These are phyloP conservation scores for Lepidopterella palustris DNA, from an alignment of 495 filamentous ascomycete species.

Conservation along the genomic window DNA sequence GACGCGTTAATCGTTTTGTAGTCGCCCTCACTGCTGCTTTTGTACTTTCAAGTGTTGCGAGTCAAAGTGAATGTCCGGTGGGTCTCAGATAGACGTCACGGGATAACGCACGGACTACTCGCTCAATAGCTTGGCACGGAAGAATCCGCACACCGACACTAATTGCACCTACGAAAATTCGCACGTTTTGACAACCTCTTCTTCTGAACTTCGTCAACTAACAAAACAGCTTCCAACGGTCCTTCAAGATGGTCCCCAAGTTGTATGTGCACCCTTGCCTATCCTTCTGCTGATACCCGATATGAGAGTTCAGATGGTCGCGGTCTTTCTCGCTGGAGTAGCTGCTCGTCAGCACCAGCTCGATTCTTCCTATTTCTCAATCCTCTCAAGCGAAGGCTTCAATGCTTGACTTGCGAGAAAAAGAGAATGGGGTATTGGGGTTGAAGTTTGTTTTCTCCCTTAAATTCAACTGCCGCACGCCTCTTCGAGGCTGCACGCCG, in stretches of 20 bases:
- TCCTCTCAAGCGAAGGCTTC: slow-evolving; percentile 35
- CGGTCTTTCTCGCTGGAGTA: slow-evolving; percentile 67
- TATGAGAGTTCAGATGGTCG: slow-evolving; percentile 47
- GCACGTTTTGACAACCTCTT: neutral
- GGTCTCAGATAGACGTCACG: no score
- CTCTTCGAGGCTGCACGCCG: slow-evolving; percentile 29
- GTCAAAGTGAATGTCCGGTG: neutral
- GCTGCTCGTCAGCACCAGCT: slow-evolving; percentile 57
- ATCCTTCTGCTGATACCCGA: slow-evolving; percentile 4
- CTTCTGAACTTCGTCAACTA: neutral
- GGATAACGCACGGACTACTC: neutral
- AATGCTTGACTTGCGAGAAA: neutral
- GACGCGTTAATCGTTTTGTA: no score
- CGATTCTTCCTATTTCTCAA: slow-evolving; percentile 63
- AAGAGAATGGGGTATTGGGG: slow-evolving; percentile 65
- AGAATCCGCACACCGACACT: neutral
- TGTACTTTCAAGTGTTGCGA: no score
- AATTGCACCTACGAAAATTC: neutral
- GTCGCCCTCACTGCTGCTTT: no score
- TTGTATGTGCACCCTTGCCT: neutral
- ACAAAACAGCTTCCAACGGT: neutral
- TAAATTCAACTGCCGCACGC: slow-evolving; percentile 69
- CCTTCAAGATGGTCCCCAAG: neutral
- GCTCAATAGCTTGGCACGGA: no score
- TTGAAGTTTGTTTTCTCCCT: slow-evolving; percentile 71